A percentile compares a stretch with the other conserved stretches of the same genome.
phyloP scores from a whole-genome alignment of 306 rosid genomes.

The Gynostemma pentaphyllum region DNA sequence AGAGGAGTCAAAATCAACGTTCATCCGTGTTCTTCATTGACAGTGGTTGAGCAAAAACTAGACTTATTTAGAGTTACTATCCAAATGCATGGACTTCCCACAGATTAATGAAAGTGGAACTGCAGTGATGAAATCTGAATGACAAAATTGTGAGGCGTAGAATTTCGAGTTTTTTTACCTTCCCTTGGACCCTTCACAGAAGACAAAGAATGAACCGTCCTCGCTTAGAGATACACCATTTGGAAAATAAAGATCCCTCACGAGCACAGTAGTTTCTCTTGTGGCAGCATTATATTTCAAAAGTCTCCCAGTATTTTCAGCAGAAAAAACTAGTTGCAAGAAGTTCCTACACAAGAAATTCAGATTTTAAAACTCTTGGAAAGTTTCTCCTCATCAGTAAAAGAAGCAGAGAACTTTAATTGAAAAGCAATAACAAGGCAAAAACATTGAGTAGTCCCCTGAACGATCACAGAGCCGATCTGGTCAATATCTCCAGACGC shows the following conservation, averaged over 20 bases:
- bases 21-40: too few species aligned
- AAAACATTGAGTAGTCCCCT: not conserved
- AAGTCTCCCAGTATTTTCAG: conserved; percentile 63
- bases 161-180: conserved; percentile 31
- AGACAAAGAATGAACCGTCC: conserved; percentile 75
- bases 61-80: too few species aligned
- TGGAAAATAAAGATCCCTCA: conserved; percentile 60
- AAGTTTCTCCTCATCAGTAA: not conserved
- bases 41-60: too few species aligned
- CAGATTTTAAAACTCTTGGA: not conserved
- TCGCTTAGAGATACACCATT: conserved; percentile 89
- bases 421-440: not conserved
- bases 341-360: conserved; percentile 53
- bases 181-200: conserved; percentile 60
- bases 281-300: conserved; percentile 64
- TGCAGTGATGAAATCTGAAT: not conserved
- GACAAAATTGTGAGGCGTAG: not conserved
- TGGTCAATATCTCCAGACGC: not conserved
- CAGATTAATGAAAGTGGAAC: not conserved
- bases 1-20: too few species aligned
- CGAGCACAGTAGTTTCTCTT: conserved; percentile 73
- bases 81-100: not conserved
- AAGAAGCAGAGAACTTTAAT: not conserved
- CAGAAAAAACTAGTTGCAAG: conserved; percentile 63
- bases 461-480: not conserved